Evolutionary conservation across 805 yeast genomes (phyloP).

Genomic region (Zygotorulaspora sp.): DNA sequence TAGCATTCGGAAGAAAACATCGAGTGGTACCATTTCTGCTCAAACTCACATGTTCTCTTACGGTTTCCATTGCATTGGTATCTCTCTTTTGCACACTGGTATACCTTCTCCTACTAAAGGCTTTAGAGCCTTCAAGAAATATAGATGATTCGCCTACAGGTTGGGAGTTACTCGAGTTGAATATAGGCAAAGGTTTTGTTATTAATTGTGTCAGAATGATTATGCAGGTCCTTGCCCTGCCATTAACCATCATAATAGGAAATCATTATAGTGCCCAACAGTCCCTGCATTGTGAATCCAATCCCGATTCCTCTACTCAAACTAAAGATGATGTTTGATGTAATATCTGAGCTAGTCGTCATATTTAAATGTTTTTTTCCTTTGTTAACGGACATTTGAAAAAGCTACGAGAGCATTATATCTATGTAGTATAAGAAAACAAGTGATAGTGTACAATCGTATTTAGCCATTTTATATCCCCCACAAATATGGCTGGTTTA

Average conservation of each 20-base stretch:
- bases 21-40: constrained; percentile 11
- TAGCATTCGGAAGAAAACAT: constrained; percentile 10
- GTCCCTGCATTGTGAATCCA: no score
- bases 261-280: constrained; percentile 20
- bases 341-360: no score
- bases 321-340: constrained; percentile 3
- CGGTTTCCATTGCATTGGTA: constrained; percentile 12
- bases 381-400: no score
- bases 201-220: constrained; percentile 18
- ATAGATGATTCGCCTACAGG: constrained; percentile 7
- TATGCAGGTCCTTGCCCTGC: constrained; percentile 14
- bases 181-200: constrained; percentile 23
- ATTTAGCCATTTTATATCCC: background rate
- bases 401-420: constrained; percentile 1
- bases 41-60: constrained; percentile 6
- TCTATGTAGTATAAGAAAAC: background rate
- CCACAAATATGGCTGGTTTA: constrained; percentile 35
- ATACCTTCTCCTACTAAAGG: constrained; percentile 15
- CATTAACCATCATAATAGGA: constrained; percentile 13
- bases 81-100: constrained; percentile 11
- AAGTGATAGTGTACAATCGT: background rate
- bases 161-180: constrained; percentile 22
- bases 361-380: no score
- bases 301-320: background rate
- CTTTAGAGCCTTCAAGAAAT: constrained; percentile 16